Conservation (phyloP, 805 yeast genomes). For the Candida orba region DNA sequence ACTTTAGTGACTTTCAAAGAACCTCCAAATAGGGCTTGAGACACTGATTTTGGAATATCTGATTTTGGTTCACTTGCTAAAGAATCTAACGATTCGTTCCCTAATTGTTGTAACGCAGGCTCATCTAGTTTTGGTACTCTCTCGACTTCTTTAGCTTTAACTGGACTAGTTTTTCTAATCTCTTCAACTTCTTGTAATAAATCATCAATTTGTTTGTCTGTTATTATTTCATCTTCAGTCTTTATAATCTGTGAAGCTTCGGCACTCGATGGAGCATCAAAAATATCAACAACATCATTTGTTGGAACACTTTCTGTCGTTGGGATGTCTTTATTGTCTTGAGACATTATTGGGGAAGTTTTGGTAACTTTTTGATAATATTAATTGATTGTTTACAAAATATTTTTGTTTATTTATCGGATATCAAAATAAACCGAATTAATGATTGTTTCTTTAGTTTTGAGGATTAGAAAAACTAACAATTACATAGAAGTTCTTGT, state of each 20-base stretch:
- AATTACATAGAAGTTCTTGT: no score
- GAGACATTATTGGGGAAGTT: no score
- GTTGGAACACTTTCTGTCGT: background rate
- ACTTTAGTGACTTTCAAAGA: constrained; percentile 22
- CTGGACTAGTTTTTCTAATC: constrained; percentile 17
- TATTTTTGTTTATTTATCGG: no score
- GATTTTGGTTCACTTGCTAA: background rate
- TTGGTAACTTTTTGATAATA: no score
- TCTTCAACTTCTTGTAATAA: constrained; percentile 21
- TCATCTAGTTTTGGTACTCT: no score
- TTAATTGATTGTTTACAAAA: no score
- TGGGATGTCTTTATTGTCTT: background rate
- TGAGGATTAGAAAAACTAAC: no score
- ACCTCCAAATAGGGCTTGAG: constrained; percentile 21
- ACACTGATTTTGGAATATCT: constrained; percentile 22
- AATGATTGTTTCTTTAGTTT: no score
- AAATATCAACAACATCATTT: background rate
- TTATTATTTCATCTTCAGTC: constrained; percentile 8
- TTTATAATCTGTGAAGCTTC: background rate
- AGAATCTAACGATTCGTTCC: constrained; percentile 9
- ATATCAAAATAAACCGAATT: no score
- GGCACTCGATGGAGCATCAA: background rate
- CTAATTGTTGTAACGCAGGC: constrained; percentile 5
- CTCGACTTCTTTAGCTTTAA: background rate
- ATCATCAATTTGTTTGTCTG: constrained; percentile 24